phyloP scores from a whole-genome alignment of 2,329 filamentous ascomycete species.

The Scedosporium boydii region DNA sequence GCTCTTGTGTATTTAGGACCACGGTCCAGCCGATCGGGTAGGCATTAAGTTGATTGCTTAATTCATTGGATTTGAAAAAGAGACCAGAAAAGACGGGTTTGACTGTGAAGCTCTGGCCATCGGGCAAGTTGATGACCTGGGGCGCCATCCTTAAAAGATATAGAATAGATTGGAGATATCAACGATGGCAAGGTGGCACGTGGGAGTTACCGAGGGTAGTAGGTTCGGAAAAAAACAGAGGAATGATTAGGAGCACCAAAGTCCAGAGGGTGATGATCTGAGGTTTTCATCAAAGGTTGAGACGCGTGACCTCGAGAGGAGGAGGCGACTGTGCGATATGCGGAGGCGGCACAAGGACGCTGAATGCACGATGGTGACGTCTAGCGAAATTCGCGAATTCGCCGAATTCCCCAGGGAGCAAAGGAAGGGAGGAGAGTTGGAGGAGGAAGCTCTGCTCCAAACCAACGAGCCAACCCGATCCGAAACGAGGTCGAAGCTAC shows the following conservation, averaged over 20 bases:
- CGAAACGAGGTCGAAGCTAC: no score
- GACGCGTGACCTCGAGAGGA: no score
- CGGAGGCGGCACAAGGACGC: background rate
- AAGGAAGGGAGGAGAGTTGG: background rate
- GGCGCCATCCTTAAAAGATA: constrained; percentile 21
- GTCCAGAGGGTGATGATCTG: no score
- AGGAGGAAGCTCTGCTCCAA: background rate
- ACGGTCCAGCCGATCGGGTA: constrained; percentile 88
- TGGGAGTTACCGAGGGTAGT: no score
- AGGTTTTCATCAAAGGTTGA: no score
- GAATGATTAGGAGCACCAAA: no score
- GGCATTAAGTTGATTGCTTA: constrained; percentile 56
- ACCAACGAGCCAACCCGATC: background rate
- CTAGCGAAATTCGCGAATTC: background rate
- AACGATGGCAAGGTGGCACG: no score
- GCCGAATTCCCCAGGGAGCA: background rate
- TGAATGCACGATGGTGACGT: background rate
- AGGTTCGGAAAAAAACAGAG: no score
- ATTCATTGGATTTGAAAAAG: constrained; percentile 76
- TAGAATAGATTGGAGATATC: no score
- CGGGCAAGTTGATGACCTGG: constrained; percentile 62
- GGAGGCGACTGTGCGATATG: no score
- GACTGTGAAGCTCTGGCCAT: constrained; percentile 76
- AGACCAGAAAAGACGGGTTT: constrained; percentile 84
- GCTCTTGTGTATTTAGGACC: constrained; percentile 62